Base-by-base conservation (phyloP, 2,329 filamentous ascomycete species). In the Hypoxylon sp. region DNA sequence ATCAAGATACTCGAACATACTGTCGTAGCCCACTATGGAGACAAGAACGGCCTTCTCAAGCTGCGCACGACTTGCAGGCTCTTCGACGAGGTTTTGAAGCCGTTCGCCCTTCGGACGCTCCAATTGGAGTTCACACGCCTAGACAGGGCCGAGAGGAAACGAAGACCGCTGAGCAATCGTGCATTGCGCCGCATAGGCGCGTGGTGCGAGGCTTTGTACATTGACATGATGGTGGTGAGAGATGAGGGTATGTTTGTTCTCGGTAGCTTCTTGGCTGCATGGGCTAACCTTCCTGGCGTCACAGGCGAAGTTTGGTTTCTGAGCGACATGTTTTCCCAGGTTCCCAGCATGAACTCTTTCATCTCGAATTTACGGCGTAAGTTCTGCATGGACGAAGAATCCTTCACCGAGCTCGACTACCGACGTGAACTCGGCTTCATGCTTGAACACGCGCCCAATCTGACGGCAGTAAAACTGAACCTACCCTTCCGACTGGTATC, bases 191-290 rank as follows among this genome's bases (percentile, higher is more conserved):
- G 79, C 2, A 78, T 84, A 51, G 83, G 81, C 2, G 77, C 79
- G 28, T 75, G 82, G n/a, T 84, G 82, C 77, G 80, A 80, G 68
- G 80, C 82, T 28, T 70, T 86, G 3, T 84, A 82, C 61, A 77
- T 86, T 49, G 84, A 86, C 70, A 74, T 86, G 72, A 85, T 84
- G 81, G 78, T 85, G 14, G 73, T 86, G 36, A 80, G 84, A 68
- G 84, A 86, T 70, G 82, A 85, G 55, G 71, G 84, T 85, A 75
- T 68, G 80, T 68, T 18, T 20, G 36, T 24, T 4, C 2, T 4
- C 14, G 11, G 16, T 24, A 7, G 6, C n/a, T 58, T 6, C n/a
- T 36, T 54, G 11, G 6, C 22, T 18, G n/a, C 48, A 53, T 16
- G 32, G 3, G 12, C 46, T 64, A 59, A 61, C 18, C 26, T 51